Evolutionary conservation across 495 filamentous ascomycete genomes (phyloP).

Genomic region (Aspergillus heteromorphus): DNA sequence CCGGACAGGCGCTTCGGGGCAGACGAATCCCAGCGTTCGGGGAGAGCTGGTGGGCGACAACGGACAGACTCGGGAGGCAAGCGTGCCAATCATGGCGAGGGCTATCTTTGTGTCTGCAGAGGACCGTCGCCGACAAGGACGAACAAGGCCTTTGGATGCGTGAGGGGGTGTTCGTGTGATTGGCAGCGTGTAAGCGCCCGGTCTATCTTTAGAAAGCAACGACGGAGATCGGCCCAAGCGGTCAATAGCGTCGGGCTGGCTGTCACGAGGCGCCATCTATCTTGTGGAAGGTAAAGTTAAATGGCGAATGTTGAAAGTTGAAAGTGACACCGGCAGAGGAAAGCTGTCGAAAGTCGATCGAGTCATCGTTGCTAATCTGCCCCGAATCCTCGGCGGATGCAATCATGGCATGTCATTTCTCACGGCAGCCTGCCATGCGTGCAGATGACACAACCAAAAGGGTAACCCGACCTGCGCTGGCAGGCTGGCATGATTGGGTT

Average conservation of each 20-base stretch:
- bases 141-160: constrained; percentile 3
- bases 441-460: too few species aligned
- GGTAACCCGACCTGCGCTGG: too few species aligned
- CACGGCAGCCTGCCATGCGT: too few species aligned
- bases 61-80: constrained; percentile 2
- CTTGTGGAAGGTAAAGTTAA: too few species aligned
- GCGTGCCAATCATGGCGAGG: constrained; percentile 15
- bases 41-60: constrained; percentile 7
- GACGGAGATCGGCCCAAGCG: neutral
- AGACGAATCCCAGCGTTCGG: constrained; percentile 12
- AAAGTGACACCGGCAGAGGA: too few species aligned
- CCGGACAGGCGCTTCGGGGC: constrained; percentile 17
- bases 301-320: too few species aligned
- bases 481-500: too few species aligned
- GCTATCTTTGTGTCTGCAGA: constrained; percentile 16
- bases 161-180: constrained; percentile 14
- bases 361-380: too few species aligned
- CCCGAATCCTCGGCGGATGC: too few species aligned
- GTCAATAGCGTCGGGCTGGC: too few species aligned
- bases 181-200: constrained; percentile 25
- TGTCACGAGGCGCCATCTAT: neutral
- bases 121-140: constrained; percentile 16
- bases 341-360: too few species aligned
- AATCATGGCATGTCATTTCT: too few species aligned
- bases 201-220: constrained; percentile 29